Conservation (phyloP, 1,284 basidiomycete genomes). For the Sporisorium graminicola region DNA sequence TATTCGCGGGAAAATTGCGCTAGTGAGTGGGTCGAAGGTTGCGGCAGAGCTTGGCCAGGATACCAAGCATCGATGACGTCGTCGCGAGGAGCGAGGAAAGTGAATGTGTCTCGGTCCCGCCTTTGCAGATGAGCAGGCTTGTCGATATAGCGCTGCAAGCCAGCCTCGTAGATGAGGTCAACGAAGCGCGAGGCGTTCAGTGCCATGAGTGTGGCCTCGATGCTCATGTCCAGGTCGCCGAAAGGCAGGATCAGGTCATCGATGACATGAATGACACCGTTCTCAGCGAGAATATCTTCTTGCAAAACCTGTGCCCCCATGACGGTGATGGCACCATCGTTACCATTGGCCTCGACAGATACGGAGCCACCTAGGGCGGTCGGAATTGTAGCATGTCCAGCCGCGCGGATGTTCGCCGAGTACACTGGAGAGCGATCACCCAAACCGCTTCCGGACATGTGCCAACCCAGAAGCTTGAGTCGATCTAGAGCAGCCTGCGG, state of each 20-base stretch:
- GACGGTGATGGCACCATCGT: constrained; percentile 30
- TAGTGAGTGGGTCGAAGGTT: not conserved
- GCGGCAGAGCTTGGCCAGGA: constrained; percentile 6
- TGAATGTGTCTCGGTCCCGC: constrained; percentile 55
- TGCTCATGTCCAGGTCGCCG: constrained; percentile 82
- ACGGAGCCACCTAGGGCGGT: constrained; percentile 63
- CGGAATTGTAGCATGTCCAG: constrained; percentile 34
- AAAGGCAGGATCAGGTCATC: constrained; percentile 84
- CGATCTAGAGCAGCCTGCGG: constrained; percentile 57
- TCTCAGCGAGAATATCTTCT: constrained; percentile 65
- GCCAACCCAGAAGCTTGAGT: constrained; percentile 64
- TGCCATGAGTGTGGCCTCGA: constrained; percentile 90
- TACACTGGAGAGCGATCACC: constrained; percentile 60
- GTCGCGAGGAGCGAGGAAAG: constrained; percentile 83
- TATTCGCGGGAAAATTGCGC: not conserved
- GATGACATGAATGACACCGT: constrained; percentile 85
- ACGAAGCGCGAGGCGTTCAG: constrained; percentile 93
- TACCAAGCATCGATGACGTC: constrained; percentile 76
- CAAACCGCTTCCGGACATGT: constrained; percentile 60
- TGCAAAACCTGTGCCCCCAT: constrained; percentile 49
- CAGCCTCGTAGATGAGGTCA: constrained; percentile 80
- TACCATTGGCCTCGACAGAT: constrained; percentile 26
- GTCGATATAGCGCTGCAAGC: constrained; percentile 72
- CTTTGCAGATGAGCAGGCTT: constrained; percentile 41
- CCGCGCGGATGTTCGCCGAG: constrained; percentile 26